Evolutionary conservation across 177 flowering plant species (phyloP), one percentile per base, ranked within the genome.

Genomic region (Vitis hybrid): DNA sequence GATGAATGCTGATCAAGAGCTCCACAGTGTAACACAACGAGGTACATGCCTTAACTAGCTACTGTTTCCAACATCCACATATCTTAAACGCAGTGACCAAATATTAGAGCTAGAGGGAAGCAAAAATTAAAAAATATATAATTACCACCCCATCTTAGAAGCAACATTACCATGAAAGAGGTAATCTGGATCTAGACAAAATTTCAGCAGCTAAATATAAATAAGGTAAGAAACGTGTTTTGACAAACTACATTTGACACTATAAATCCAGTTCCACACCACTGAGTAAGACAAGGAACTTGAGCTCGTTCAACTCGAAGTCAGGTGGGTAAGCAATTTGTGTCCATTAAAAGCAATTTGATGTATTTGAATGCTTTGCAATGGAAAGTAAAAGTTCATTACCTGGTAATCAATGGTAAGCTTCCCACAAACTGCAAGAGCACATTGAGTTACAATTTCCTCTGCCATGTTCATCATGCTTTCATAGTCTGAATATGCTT

Each of bases 381-480:
- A 72, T 3, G 7, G 17, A 64, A 30, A 3, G 18, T 19, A 21
- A 35, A n/a, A 69, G 18, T 11, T 32, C 14, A 64, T 30, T 35
- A 93, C 99, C 97, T 95, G 99, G 85, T 95, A 95, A 66, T 90
- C 89, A 78, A 95, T 75, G 13, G 82, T 82, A 73, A 95, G 99
- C 81, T 85, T 88, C 66, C 91, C 96, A 70, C 86, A 87, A 73
- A 91, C 90, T 64, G 92, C 96, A 81, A 91, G 85, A 62, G 99
- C 91, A 82, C 97, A 93, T 69, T 72, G 84, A 70, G 90, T 86
- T 67, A 95, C 79, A 73, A 93, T 90, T 75, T 90, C 93, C 80
- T 93, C 99, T 10, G 96, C 84, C 90, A 95, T 83, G 80, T 84
- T 78, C 98, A 95, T 95, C 99, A 95, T 95, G 78, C 91, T 90